Base-by-base conservation (phyloP, 495 filamentous ascomycete species). In the Xanthoparmelia taractica region DNA sequence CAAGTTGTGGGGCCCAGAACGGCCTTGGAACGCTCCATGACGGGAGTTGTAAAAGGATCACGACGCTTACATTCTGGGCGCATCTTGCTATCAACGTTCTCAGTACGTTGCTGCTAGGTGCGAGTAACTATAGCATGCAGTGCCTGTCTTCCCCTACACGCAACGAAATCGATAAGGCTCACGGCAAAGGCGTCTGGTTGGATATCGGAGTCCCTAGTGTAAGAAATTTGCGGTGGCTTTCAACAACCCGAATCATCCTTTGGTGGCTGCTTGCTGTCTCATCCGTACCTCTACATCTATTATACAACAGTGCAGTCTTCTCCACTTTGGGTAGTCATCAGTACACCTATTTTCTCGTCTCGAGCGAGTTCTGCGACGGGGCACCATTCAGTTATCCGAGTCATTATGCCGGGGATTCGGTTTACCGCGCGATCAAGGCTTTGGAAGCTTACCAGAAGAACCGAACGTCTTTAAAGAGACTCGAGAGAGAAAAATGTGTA, bases 51-150 rank as follows among this genome's bases (percentile, higher is more conserved):
- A 23, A 41, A n/a, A 33, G 63, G 34, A 60, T 66, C 25, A 68
- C 67, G 34, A 47, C 43, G 5, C 58, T 70, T 10, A 70, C 63
- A 25, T 52, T 71, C 15, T 73, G 70, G 65, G 37, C 74, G 13
- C 75, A 78, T 60, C 52, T 77, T 23, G 60, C n/a, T 1, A 75
- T 79, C 59, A 77, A 77, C 58, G 43, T 73, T 11, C 61, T 78
- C 0, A 71, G 71, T 41, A 80, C 75, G 2, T 61, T 69, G 2
- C 66, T 79, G 34, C 72, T 80, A 2, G 66, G 69, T 0, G 74
- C 76, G 1, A 76, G 74, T 50, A 81, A 80, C 61, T 78, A 78
- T 55, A 63, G 59, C 45, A 68, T 68, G 63, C 63, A 68, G 38
- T 65, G 55, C 58, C 54, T 65, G 27, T 54, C 40, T 8, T 63